Conservation (phyloP, 1,139 yeast genomes). For the Candida sp. region DNA sequence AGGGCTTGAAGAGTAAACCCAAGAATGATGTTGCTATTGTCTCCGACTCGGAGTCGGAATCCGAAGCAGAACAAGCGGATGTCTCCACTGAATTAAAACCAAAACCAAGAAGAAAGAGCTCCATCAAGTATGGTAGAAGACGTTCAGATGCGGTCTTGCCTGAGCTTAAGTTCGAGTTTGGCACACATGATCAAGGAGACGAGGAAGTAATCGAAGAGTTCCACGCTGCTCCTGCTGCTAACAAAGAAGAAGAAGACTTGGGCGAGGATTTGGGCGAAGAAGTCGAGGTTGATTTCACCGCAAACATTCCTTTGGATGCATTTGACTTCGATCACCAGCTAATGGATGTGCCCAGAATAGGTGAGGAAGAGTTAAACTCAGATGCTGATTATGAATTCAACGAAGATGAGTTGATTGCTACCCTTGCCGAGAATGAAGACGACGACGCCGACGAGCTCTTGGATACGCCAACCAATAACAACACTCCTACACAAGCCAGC, state of each 20-base stretch:
- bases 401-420: constrained; percentile 70
- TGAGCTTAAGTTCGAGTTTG: constrained; percentile 60
- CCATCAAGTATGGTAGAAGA: constrained; percentile 40
- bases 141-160: constrained; percentile 47
- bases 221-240: constrained; percentile 8
- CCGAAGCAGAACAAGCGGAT: constrained; percentile 13
- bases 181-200: constrained; percentile 24
- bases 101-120: constrained; percentile 18
- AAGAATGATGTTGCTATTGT: constrained; percentile 11
- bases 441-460: constrained; percentile 47
- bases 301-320: constrained; percentile 26
- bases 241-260: constrained; percentile 23
- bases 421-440: constrained; percentile 70
- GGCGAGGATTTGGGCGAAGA: constrained; percentile 76
- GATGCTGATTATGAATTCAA: constrained; percentile 77
- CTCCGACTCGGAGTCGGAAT: constrained; percentile 10
- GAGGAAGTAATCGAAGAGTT: constrained; percentile 26
- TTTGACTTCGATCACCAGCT: constrained; percentile 43
- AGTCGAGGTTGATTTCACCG: constrained; percentile 27
- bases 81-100: constrained; percentile 6
- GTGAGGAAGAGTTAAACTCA: constrained; percentile 58
- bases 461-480: constrained; percentile 4
- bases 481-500: constrained; percentile 2
- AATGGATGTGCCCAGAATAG: constrained; percentile 53
- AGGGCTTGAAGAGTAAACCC: constrained; percentile 19